Evolutionary conservation across 805 yeast genomes (phyloP).

Genomic region (Blastobotrys parvus): DNA sequence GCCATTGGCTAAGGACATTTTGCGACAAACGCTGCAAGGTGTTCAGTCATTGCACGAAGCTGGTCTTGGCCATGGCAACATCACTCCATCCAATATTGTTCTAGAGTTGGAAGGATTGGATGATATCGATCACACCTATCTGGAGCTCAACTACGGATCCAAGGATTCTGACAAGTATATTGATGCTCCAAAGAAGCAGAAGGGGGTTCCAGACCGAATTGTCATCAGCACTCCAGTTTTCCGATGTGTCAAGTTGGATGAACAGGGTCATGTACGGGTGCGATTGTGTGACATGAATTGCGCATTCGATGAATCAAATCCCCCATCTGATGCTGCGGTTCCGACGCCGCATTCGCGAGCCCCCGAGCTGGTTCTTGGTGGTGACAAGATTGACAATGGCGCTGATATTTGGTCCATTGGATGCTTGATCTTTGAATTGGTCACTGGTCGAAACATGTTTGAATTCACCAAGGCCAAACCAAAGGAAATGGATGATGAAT

Average conservation of each 20-base stretch:
- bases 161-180: conserved; percentile 1
- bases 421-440: conserved; percentile 4
- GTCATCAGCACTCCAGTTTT: background rate
- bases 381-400: background rate
- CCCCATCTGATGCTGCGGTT: background rate
- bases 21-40: conserved; percentile 3
- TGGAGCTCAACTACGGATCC: background rate
- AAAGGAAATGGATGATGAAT: conserved; percentile 7
- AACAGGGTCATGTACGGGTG: conserved; percentile 1
- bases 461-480: conserved; percentile 5
- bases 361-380: conserved; percentile 4
- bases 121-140: conserved; percentile 1
- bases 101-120: conserved; percentile 3
- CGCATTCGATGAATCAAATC: conserved; percentile 1
- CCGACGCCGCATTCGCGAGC: conserved; percentile 5
- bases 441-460: conserved; percentile 4
- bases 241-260: conserved; percentile 2
- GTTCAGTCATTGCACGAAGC: conserved; percentile 2
- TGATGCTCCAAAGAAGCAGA: conserved; percentile 5
- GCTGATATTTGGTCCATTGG: conserved; percentile 6
- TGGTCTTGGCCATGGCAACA: conserved; percentile 4
- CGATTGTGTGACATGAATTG: conserved; percentile 3
- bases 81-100: conserved; percentile 2
- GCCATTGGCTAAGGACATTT: conserved; percentile 2
- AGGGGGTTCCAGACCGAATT: conserved; percentile 5